phyloP scores from a whole-genome alignment of 106 monocot genomes.

The Allium sativum region DNA sequence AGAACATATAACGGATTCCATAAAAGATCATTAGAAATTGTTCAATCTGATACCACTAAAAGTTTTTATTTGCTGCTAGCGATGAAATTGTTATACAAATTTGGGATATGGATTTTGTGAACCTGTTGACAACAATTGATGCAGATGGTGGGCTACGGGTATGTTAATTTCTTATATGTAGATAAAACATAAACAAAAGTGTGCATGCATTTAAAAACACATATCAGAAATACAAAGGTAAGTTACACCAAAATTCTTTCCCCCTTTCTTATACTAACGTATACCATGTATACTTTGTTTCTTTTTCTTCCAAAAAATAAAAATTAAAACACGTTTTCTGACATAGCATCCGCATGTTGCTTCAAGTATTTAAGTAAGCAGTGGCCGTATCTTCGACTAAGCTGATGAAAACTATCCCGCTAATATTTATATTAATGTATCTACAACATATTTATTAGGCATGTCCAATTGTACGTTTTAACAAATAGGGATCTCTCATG shows the following conservation, averaged over 20 bases:
- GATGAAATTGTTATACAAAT: constrained; percentile 48
- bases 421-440: no score
- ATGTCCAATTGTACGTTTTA: constrained; percentile 59
- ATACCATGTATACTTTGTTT: no score
- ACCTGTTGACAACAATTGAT: constrained; percentile 44
- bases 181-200: no score
- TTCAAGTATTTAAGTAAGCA: no score
- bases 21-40: constrained; percentile 48
- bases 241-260: no score
- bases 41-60: constrained; percentile 56
- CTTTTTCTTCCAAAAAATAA: no score
- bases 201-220: background rate
- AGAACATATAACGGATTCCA: constrained; percentile 46
- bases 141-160: constrained; percentile 56
- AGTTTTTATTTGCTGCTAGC: constrained; percentile 44
- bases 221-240: no score
- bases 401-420: no score
- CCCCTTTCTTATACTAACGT: no score
- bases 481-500: constrained; percentile 55
- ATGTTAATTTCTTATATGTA: constrained; percentile 10
- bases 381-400: no score
- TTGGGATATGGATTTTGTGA: constrained; percentile 58
- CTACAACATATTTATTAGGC: constrained; percentile 14
- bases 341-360: no score
- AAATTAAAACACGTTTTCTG: no score